phyloP scores from a whole-genome alignment of 345 rosid species.

The Trapa incisa region DNA sequence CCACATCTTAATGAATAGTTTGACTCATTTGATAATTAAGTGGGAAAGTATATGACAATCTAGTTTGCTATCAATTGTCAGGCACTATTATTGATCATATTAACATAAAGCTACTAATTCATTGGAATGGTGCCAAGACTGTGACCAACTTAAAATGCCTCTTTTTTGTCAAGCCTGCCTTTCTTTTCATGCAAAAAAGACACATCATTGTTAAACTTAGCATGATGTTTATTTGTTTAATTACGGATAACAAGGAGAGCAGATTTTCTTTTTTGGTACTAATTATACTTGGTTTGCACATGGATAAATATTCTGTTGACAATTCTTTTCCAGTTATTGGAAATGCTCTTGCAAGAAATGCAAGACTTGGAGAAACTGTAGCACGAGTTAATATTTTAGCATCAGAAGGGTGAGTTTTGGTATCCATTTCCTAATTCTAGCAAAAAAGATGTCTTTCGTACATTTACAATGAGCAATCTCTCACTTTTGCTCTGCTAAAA shows the following conservation, averaged over 20 bases:
- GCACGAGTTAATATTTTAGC: slow-evolving; percentile 86
- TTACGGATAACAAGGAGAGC: neutral
- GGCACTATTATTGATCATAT: neutral
- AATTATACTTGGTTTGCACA: neutral
- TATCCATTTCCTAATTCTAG: neutral
- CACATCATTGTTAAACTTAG: neutral
- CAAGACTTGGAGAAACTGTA: slow-evolving; percentile 65
- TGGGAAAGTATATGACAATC: neutral
- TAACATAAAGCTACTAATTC: neutral
- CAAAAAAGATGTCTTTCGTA: neutral
- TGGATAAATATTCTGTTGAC: neutral
- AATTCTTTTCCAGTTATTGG: slow-evolving; percentile 53
- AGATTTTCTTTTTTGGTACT: neutral
- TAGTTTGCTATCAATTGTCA: neutral
- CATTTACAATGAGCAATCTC: neutral
- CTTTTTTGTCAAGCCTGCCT: neutral
- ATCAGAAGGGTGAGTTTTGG: slow-evolving; percentile 71
- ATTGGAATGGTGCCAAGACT: neutral
- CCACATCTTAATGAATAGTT: neutral
- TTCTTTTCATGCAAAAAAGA: neutral
- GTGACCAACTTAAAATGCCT: neutral
- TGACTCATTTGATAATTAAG: neutral
- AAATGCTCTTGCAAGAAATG: slow-evolving; percentile 80
- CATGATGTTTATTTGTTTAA: neutral
- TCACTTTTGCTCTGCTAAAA: slow-evolving; percentile 17